Percentiles rank a stretch among this genome's conserved stretches.
These are phyloP conservation scores for Haematococcus sp. DNA, from an alignment of 139 green algal species.

Conservation along the genomic window DNA sequence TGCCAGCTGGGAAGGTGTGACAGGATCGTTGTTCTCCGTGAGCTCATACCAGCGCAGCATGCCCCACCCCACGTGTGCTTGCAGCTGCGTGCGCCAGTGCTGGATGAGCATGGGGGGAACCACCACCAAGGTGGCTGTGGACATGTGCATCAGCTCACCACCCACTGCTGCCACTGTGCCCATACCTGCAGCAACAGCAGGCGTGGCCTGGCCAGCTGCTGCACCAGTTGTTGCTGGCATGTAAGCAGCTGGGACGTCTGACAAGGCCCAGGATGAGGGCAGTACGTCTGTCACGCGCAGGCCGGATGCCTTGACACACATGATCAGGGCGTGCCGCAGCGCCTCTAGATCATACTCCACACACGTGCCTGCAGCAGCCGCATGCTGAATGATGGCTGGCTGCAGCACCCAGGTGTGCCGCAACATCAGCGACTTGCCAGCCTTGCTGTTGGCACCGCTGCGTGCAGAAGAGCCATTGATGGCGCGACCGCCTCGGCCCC, in stretches of 20 bases:
- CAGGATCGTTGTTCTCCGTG: background rate
- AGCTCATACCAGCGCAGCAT: slow-evolving; percentile 59
- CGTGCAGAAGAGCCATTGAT: background rate
- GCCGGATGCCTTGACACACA: background rate
- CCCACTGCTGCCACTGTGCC: background rate
- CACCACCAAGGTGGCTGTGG: slow-evolving; percentile 87
- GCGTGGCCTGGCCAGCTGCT: background rate
- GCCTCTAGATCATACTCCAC: slow-evolving; percentile 53
- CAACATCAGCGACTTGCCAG: background rate
- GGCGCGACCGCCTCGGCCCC: background rate
- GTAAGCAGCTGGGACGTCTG: background rate
- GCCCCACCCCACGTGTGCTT: slow-evolving; percentile 60
- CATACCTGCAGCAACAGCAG: background rate
- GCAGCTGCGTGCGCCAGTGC: slow-evolving; percentile 88
- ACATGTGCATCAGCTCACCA: slow-evolving; percentile 67
- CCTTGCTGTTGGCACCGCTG: background rate
- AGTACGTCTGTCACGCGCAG: background rate
- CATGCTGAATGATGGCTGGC: no score
- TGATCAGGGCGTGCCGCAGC: slow-evolving; percentile 33
- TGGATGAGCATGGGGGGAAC: slow-evolving; percentile 80
- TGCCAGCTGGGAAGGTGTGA: slow-evolving; percentile 55
- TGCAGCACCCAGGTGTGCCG: slow-evolving; percentile 31
- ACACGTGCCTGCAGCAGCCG: slow-evolving; percentile 2
- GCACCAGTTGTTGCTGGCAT: background rate
- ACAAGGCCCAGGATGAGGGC: background rate